phyloP scores from a whole-genome alignment of 345 rosid genomes.

The Citropsis articulata region DNA sequence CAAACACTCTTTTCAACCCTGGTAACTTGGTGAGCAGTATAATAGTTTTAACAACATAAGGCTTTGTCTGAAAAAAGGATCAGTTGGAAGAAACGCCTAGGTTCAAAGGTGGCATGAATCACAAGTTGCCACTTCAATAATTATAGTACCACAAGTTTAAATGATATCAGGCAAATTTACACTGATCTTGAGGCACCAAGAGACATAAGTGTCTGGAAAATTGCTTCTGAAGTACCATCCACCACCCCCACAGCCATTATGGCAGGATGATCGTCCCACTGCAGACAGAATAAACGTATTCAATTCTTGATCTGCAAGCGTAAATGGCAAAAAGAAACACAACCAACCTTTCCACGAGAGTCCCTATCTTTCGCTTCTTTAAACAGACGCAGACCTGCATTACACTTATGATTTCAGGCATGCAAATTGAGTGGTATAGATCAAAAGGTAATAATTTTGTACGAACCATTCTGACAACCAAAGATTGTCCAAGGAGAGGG shows the following conservation, averaged over 20 bases:
- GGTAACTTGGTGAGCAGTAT: not conserved
- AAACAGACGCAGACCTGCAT: slow-evolving; percentile 82
- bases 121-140: slow-evolving; percentile 1
- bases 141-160: not conserved
- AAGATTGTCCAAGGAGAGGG: slow-evolving; percentile 96
- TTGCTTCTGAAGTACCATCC: slow-evolving; percentile 88
- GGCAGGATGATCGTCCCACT: slow-evolving; percentile 99
- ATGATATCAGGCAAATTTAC: slow-evolving; percentile 38
- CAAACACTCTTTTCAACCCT: not conserved
- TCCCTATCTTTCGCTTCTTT: slow-evolving; percentile 89
- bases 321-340: slow-evolving; percentile 17
- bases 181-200: slow-evolving; percentile 95
- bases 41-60: not conserved
- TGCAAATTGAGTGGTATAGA: slow-evolving; percentile 6
- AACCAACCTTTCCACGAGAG: slow-evolving; percentile 60
- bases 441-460: slow-evolving; percentile 1
- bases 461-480: slow-evolving; percentile 86
- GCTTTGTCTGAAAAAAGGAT: not conserved
- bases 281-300: slow-evolving; percentile 12
- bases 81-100: not conserved
- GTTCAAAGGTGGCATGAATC: not conserved
- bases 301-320: not conserved
- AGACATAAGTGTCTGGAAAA: slow-evolving; percentile 90
- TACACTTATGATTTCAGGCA: slow-evolving; percentile 19
- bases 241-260: slow-evolving; percentile 96